phyloP scores from a whole-genome alignment of 2,329 filamentous ascomycete species.

The Colletotrichum truncatum region DNA sequence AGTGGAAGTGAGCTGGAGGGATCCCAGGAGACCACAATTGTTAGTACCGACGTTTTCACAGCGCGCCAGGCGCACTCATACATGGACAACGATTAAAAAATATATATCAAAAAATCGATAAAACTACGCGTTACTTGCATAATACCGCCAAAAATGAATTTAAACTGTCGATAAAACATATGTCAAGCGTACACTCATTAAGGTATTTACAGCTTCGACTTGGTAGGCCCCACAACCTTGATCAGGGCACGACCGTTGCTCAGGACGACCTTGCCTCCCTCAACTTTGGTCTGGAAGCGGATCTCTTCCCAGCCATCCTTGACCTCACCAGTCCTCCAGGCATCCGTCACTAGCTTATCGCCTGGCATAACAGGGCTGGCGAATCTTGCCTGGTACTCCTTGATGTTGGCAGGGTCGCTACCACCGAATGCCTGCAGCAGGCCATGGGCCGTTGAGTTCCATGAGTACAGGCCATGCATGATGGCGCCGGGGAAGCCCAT shows the following conservation, averaged over 20 bases:
- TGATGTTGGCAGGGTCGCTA: constrained; percentile 82
- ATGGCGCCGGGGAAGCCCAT: constrained; percentile 94
- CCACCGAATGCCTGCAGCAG: constrained; percentile 78
- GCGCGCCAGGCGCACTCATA: too few species aligned
- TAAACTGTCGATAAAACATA: background rate
- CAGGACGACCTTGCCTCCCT: constrained; percentile 84
- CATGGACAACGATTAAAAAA: background rate
- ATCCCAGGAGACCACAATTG: constrained; percentile 12
- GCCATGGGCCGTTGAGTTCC: constrained; percentile 81
- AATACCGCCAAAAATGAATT: background rate
- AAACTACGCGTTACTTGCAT: background rate
- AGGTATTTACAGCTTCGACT: constrained; percentile 72
- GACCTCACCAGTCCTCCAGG: constrained; percentile 79
- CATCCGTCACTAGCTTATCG: constrained; percentile 82
- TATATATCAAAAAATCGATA: background rate
- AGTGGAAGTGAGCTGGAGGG: background rate
- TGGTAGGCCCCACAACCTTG: constrained; percentile 64
- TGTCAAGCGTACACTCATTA: background rate
- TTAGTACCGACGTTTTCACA: background rate
- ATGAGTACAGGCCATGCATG: constrained; percentile 89
- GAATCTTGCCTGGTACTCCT: constrained; percentile 90
- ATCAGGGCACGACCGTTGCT: constrained; percentile 88
- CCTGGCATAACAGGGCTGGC: constrained; percentile 85
- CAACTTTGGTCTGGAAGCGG: constrained; percentile 80
- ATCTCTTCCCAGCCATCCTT: constrained; percentile 81